Evolutionary conservation across 2,329 filamentous ascomycete species (phyloP), one percentile per base, ranked within the genome.

Genomic region (Apiospora marii): DNA sequence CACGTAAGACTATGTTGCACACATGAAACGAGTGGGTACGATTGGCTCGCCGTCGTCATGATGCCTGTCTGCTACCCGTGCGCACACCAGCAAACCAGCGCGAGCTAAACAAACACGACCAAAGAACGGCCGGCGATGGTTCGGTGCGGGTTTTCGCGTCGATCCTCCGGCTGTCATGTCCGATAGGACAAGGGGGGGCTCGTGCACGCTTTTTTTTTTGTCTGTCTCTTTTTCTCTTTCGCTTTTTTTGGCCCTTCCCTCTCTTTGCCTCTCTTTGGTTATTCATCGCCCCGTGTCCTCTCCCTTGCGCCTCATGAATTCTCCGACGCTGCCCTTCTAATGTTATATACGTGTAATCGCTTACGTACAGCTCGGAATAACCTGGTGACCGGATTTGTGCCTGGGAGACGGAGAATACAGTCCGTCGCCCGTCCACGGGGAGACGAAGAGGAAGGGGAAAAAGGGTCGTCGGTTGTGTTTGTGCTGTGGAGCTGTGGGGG

Each of bases 161-260:
- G 58, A 64, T 64, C 58, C 58, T 41, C 34, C 58, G 53, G 53
- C 22, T 64, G 30, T 64, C 34, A 64, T 41, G 34, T 37, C 58
- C 58, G 30, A 37, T 30, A 34, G 51, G 34, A 22, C 4, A 30
- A 27, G n/a, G 48, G 22, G 49, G n/a, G 49, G n/a, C 14, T 22
- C 49, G 3, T 30, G 27, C 27, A 37, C n/a, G n/a, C 24, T 24
- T 51, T 27, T 24, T 2, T n/a, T 22, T 6, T 22, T 0, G 2
- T 51, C 10, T 14, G n/a, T n/a, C 49, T 51, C 49, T 13, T 13
- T 14, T 14, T 27, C n/a, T 13, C 49, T 8, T 8, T 41, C 37
- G 6, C 37, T 41, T 41, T 41, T 41, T 51, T 27, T 24, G 48
- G 48, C 22, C 37, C 37, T 41, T 41, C 37, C 37, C 37, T 41